Evolutionary conservation across 345 rosid genomes (phyloP), one percentile per base, ranked within the genome.

Genomic region (Arabidopsis arenosa): DNA sequence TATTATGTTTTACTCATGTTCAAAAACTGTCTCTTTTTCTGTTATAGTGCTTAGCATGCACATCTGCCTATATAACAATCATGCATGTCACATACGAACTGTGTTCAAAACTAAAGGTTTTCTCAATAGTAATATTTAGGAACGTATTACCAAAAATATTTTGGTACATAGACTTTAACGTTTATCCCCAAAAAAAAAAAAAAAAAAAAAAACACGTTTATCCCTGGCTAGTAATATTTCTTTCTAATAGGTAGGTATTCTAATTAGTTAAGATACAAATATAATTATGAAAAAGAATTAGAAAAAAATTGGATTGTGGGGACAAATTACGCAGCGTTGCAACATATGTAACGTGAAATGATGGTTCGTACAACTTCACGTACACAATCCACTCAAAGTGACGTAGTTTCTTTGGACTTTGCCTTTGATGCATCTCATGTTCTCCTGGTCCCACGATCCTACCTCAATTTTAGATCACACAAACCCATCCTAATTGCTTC

Each of bases 341-440:
- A 56, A 74, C 66, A 65, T 6, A 10, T 65, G 78, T 14, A 66
- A 47, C 51, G 41, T 66, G 6, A 37, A 63, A 63, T 63, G 33
- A 33, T 61, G 63, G 79, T 63, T 70, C 80, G 75, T 63, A 76
- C 75, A 76, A 32, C 44, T 33, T 76, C 75, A 70, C 62, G 75
- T 70, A 70, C 80, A 76, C 49, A 70, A 44, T 63, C 80, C 75
- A 70, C 71, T 76, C 59, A 44, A 55, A 76, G 26, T 63, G 66
- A 70, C 80, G 75, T 76, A 69, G 28, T 76, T 44, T 63, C 37
- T 76, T 76, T 70, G 71, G 71, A 63, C 75, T 76, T 76, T 70
- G 80, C 80, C 59, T 70, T 63, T 47, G 80, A 54, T 70, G 66
- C 60, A 54, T 36, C 52, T 68, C 70, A 69, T 55, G 55, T 53